These are phyloP conservation scores for Penicillium cataractarum DNA, from an alignment of 495 filamentous ascomycete species.

Conservation along the genomic window DNA sequence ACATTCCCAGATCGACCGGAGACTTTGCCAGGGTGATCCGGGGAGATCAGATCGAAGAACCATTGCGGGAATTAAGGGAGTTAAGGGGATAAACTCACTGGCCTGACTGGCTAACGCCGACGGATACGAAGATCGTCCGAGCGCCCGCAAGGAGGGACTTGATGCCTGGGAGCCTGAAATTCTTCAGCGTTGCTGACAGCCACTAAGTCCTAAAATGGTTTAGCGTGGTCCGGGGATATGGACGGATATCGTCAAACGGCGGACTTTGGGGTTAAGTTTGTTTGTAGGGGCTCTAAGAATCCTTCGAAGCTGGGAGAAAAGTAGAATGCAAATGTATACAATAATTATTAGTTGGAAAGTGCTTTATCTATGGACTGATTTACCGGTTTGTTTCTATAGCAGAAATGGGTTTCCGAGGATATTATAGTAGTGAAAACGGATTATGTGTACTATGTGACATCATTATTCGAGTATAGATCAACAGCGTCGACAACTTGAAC, in stretches of 20 bases:
- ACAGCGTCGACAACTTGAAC: not conserved
- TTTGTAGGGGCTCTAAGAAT: no score
- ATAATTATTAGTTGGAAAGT: not conserved
- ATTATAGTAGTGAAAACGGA: no score
- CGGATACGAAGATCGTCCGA: not conserved
- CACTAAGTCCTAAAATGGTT: not conserved
- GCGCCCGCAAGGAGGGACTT: not conserved
- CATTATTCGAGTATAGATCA: not conserved
- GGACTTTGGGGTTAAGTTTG: conserved; percentile 26
- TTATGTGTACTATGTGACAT: not conserved
- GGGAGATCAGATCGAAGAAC: not conserved
- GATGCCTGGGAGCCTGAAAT: not conserved
- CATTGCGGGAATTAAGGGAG: not conserved
- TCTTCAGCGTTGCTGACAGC: conserved; percentile 11
- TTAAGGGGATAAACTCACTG: not conserved
- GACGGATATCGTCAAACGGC: not conserved
- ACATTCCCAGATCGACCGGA: not conserved
- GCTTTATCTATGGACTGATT: not conserved
- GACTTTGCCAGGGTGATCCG: not conserved
- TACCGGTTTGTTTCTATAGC: no score
- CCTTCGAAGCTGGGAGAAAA: no score
- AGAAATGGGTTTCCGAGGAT: no score
- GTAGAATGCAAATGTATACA: not conserved
- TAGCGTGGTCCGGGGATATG: conserved; percentile 3
- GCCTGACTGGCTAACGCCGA: not conserved